Evolutionary conservation across 169 alveolate species (phyloP), one percentile per base, ranked within the genome.

Genomic region (Besnoitia besnoiti): DNA sequence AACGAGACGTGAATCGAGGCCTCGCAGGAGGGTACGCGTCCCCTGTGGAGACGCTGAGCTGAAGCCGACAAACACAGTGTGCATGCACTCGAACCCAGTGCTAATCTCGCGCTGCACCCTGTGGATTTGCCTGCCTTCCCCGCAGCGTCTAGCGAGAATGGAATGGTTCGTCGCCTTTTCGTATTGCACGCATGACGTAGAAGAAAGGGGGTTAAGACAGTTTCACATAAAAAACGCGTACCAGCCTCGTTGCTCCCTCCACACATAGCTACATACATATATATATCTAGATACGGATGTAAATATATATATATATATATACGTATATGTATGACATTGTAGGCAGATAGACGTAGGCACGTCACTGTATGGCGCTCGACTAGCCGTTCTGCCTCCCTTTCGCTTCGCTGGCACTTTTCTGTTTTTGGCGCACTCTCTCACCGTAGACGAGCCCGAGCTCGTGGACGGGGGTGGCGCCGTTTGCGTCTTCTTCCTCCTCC

Each of bases 371-470:
- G 67, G 67, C 67, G 14, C 67, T 51, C 67, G n/a, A 24, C 67
- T 16, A 51, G 24, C 67, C 67, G n/a, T 5, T 16, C 82, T 73
- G 8, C 46, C 27, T 37, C 67, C 3, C 27, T 16, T 19, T 73
- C 14, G 44, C 33, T 62, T 27, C 33, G 14, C 79, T 62, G 39
- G 33, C n/a, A 73, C 27, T 73, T 73, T 19, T 8, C n/a, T 73
- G 27, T 73, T 8, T 19, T 30, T 73, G 46, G 10, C 82, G 27
- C 16, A 1, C 27, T 73, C 24, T 77, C 49, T 19, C 40, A 77
- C 87, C 87, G 55, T 77, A 77, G 37, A 77, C 87, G 55, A 77
- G 87, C 21, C 87, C 87, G n/a, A 77, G 87, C 47, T 77, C 87
- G 35, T 77, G 87, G 10, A 67, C 10, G 24, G 80, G 80, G 19